Percentiles rank a stretch among this genome's conserved stretches.
These are phyloP conservation scores for Cytospora piceicola DNA, from an alignment of 2,329 filamentous ascomycete species.

Conservation along the genomic window DNA sequence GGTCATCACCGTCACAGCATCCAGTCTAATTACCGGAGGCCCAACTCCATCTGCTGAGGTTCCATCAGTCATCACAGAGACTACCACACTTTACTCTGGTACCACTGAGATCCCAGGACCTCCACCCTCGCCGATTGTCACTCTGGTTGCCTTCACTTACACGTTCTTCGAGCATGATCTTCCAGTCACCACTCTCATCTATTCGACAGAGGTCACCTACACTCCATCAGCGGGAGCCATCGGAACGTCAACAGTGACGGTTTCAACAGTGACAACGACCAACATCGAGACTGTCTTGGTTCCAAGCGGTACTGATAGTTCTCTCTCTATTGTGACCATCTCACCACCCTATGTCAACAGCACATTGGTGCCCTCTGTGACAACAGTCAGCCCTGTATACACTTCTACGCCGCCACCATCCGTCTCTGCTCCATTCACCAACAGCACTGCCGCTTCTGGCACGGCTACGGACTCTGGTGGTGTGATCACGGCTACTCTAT, in stretches of 20 bases:
- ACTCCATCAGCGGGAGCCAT: conserved; percentile 7
- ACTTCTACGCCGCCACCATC: not conserved
- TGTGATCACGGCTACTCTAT: conserved; percentile 15
- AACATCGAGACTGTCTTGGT: conserved; percentile 25
- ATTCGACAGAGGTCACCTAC: conserved; percentile 26
- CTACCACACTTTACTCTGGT: conserved; percentile 18
- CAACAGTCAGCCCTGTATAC: conserved; percentile 15
- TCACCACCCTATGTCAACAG: conserved; percentile 8
- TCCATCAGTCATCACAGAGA: conserved; percentile 16
- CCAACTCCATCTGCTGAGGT: conserved; percentile 14
- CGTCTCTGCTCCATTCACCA: conserved; percentile 8
- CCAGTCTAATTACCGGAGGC: conserved; percentile 11
- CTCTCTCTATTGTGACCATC: not conserved
- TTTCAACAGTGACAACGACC: conserved; percentile 28
- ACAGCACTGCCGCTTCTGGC: conserved; percentile 3
- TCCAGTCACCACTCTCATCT: conserved; percentile 24
- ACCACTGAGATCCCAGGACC: conserved; percentile 24
- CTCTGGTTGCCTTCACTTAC: conserved; percentile 34
- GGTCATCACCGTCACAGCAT: conserved; percentile 26
- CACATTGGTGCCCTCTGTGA: conserved; percentile 16
- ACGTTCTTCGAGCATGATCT: conserved; percentile 30
- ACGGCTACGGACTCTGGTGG: not conserved
- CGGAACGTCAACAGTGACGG: conserved; percentile 23
- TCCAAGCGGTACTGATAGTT: conserved; percentile 16
- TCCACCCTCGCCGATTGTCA: conserved; percentile 14